Percentiles rank a stretch among this genome's conserved stretches.
These are phyloP conservation scores for Ilex aquifolium DNA, from an alignment of 257 asterid species.

Conservation along the genomic window DNA sequence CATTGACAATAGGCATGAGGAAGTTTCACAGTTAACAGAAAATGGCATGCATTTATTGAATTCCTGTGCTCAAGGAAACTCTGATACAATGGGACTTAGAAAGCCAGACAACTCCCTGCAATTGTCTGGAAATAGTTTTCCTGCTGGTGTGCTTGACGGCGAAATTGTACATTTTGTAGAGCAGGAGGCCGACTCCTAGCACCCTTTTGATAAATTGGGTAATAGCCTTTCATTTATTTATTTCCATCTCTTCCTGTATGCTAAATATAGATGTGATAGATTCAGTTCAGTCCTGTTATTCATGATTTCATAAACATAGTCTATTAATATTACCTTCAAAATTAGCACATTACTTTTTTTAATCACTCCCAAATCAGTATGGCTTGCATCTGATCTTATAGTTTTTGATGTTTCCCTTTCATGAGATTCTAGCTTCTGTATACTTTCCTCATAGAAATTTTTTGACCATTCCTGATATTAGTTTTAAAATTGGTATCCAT, in stretches of 20 bases:
- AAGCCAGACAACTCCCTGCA: slow-evolving; percentile 23
- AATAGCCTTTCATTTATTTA: neutral
- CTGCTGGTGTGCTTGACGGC: slow-evolving; percentile 22
- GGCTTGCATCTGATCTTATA: too few species aligned
- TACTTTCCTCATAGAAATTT: too few species aligned
- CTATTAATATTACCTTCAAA: too few species aligned
- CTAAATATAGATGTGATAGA: neutral
- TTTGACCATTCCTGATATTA: too few species aligned
- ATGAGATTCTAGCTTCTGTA: too few species aligned
- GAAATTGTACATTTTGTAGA: slow-evolving; percentile 21
- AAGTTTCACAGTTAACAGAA: slow-evolving; percentile 19
- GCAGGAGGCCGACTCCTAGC: slow-evolving; percentile 21
- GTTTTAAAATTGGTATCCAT: too few species aligned
- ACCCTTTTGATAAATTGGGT: neutral
- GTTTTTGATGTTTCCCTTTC: too few species aligned
- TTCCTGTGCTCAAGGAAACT: slow-evolving; percentile 25
- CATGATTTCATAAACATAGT: too few species aligned
- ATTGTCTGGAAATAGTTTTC: slow-evolving; percentile 16
- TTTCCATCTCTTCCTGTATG: neutral
- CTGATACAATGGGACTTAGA: slow-evolving; percentile 16
- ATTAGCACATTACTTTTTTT: too few species aligned
- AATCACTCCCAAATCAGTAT: too few species aligned
- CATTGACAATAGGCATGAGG: slow-evolving; percentile 12
- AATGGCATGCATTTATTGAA: slow-evolving; percentile 31
- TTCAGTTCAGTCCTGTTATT: neutral